Base-by-base conservation (phyloP, 2,329 filamentous ascomycete species). In the Magnaporthales sp. region DNA sequence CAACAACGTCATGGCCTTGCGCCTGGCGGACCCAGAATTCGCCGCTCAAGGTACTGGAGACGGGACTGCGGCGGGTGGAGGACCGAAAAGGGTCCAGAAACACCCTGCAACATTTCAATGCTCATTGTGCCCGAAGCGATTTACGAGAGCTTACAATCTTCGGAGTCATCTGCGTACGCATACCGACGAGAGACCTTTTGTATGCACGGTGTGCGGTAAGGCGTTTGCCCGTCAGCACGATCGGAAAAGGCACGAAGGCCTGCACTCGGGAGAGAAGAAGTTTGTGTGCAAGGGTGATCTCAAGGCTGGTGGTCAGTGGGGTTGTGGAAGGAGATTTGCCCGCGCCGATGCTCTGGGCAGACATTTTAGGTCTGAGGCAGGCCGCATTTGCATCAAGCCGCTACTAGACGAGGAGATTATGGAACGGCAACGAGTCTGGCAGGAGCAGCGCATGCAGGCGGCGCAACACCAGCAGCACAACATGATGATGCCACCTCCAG, bases 91-190 rank as follows among this genome's bases (percentile, higher is more conserved):
- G n/a, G 89, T 92, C 0, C 95, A 99, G 77, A 99, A 99, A 75
- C 95, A 99, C 72, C 95, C 95, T 0, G 95, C 95, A 7, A 99
- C 93, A 0, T 99, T 98, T 79, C 93, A 98, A 75, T 99, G 95
- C 76, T 91, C 80, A 10, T 81, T 98, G 9, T 99, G 95, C 72
- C 93, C 95, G 0, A 99, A 99, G 78, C 88, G 92, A 19, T 99
- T 99, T 75, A 99, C 95, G 0, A 87, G 95, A 67, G 95, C 95
- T 0, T 99, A 99, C 79, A 99, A 99, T 74, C 80, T 99, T 66
- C 91, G 95, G 15, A 98, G 94, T 60, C 95, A 99, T 79, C 79
- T 98, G 68, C 91, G 95, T 62, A 99, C 95, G 0, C 95, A 99
- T 75, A 99, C 95, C 0, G 95, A 99, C 73, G 95, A 99, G 80